Base-by-base conservation (phyloP, 306 rosid species). In the Cucumis cinereus region DNA sequence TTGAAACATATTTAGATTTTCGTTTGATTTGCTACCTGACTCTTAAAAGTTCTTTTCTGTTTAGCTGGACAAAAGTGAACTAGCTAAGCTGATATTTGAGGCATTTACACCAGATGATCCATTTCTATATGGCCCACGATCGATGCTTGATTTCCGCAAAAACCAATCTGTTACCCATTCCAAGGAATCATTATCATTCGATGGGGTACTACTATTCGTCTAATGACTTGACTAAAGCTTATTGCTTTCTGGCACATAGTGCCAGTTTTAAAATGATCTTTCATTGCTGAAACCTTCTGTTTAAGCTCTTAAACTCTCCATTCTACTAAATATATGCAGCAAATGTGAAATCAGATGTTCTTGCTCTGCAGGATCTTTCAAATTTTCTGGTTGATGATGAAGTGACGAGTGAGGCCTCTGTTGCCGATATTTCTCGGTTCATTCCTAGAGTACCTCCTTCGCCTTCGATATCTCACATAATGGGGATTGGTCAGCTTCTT, bases 401-500 rank as follows among this genome's bases (percentile, higher is more conserved):
- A 77, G 82, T 83, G 11, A 82, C 77, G 63, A 92, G 98, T 78
- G 99, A 95, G 86, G 90, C 87, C 79, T 90, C 99, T 47, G 96
- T 92, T 54, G 86, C 88, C 33, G 93, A 89, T 76, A 75, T 90
- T 64, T 79, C 93, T 76, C 84, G 88, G 52, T 90, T 92, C 82
- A 83, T 89, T 78, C 92, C 97, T 19, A 90, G 81, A 85, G 79
- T 85, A 74, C 89, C 89, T 15, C 55, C 86, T 26, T 81, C 96
- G 61, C 87, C 97, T 72, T 83, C 89, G 6, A 50, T 77, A 23
- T 77, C 96, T 40, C 90, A 77, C 61, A 87, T 94, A 73, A 89
- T 95, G 83, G 87, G 98, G 86, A 87, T 95, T 22, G 96, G 99
- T 74, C 98, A 90, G 83, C 98, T 95, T 79, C 75, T 95, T 79